These are phyloP conservation scores for Neopestalotiopsis rosae DNA, from an alignment of 2,329 filamentous ascomycete genomes.

Conservation along the genomic window DNA sequence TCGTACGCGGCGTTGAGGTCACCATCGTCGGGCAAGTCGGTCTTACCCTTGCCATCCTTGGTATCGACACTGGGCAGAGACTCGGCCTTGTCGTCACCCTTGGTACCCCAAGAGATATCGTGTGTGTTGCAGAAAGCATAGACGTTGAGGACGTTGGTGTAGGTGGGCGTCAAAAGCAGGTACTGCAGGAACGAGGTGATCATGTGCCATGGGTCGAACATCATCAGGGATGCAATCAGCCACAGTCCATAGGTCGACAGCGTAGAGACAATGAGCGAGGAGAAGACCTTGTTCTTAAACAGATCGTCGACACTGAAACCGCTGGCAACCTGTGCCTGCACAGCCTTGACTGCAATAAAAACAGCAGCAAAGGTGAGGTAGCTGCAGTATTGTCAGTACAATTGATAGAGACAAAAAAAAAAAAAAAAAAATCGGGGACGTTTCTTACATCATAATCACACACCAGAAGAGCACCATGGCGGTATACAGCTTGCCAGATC, in stretches of 20 bases:
- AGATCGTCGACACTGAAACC: slow-evolving; percentile 74
- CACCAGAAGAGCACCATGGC: slow-evolving; percentile 99
- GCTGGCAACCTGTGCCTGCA: slow-evolving; percentile 71
- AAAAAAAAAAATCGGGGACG: neutral
- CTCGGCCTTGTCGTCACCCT: slow-evolving; percentile 95
- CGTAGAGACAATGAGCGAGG: slow-evolving; percentile 91
- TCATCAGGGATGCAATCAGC: slow-evolving; percentile 88
- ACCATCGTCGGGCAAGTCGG: slow-evolving; percentile 92
- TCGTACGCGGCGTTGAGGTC: slow-evolving; percentile 97
- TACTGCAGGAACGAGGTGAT: slow-evolving; percentile 95
- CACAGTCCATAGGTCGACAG: slow-evolving; percentile 92
- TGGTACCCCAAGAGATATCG: slow-evolving; percentile 97
- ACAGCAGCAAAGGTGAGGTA: slow-evolving; percentile 95
- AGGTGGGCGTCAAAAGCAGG: slow-evolving; percentile 90
- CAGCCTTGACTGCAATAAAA: slow-evolving; percentile 89
- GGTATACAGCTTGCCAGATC: slow-evolving; percentile 92
- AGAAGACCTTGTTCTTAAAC: slow-evolving; percentile 88
- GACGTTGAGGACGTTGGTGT: slow-evolving; percentile 98
- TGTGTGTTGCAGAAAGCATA: slow-evolving; percentile 99
- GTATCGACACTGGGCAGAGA: slow-evolving; percentile 87
- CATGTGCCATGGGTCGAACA: slow-evolving; percentile 99
- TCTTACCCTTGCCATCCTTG: slow-evolving; percentile 89
- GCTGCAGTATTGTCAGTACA: slow-evolving; percentile 41
- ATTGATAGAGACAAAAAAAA: neutral
- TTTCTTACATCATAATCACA: slow-evolving; percentile 83